Evolutionary conservation across 345 rosid genomes (phyloP), one percentile per base, ranked within the genome.

Genomic region (Erodium maritimum): DNA sequence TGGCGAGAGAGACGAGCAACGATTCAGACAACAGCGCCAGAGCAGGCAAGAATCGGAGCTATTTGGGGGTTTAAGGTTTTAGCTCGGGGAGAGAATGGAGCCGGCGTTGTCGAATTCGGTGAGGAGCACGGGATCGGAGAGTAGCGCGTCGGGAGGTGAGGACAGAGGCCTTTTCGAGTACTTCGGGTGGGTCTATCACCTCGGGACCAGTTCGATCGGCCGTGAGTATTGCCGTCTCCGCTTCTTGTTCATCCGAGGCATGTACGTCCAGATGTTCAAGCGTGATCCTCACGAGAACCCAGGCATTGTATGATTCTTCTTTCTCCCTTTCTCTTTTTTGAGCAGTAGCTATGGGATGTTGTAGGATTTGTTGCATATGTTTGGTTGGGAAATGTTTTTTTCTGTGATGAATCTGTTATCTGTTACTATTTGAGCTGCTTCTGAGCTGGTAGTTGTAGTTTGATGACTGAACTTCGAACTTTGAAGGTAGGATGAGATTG

Each of bases 201-300:
- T 93, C 55, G 96, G 99, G 16, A 71, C 77, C 21, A 93, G 85
- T 65, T 71, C 91, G 48, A 93, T 93, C 34, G 96, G 96, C 0
- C 95, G 71, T 24, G 85, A 89, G 71, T 88, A 74, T 59, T 91
- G 96, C 52, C 85, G 85, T 60, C 80, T 79, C 16, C 78, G 96
- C 42, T 91, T 80, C 68, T 67, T 89, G 45, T 81, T 69, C 69
- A 71, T 93, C 1, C 76, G 82, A 68, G 94, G 99, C 67, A 89
- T 81, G 80, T 79, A 73, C 25, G 93, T 93, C 6, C 78, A 81
- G 79, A 83, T 93, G 99, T 89, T 84, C 70, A 91, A 80, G 69
- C 82, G 88, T 62, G 94, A 91, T 71, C 98, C 98, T 66, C 94
- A 86, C 19, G 87, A 88, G 64, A 77, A 70, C 52, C 90, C 91